Percentiles rank a stretch among this genome's conserved stretches.
Evolutionary conservation across 805 yeast species (phyloP).

Genomic region (Crinitomyces ghanaensis): DNA sequence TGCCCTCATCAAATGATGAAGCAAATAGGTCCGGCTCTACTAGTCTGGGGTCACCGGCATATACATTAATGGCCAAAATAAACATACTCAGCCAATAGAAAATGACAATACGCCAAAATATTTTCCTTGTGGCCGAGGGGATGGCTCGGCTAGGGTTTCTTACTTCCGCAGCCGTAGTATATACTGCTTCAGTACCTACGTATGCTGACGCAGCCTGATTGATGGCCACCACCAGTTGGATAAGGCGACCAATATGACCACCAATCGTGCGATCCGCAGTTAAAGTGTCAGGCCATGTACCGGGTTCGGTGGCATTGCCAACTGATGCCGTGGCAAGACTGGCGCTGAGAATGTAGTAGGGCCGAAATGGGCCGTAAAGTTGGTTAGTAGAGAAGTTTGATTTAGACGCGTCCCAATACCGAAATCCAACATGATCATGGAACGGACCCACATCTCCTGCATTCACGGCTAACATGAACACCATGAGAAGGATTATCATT

Average conservation of each 20-base stretch:
- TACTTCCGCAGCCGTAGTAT: conserved; percentile 81
- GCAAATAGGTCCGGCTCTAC: conserved; percentile 20
- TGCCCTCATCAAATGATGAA: background rate
- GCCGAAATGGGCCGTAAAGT: conserved; percentile 63
- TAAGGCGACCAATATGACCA: conserved; percentile 39
- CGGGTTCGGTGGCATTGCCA: background rate
- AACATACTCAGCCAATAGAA: conserved; percentile 59
- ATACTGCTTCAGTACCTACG: conserved; percentile 73
- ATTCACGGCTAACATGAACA: conserved; percentile 56
- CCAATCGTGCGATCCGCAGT: conserved; percentile 12
- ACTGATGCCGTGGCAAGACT: background rate
- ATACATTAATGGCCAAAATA: conserved; percentile 58
- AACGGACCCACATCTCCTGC: conserved; percentile 42
- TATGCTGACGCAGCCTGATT: conserved; percentile 63
- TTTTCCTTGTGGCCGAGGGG: conserved; percentile 66
- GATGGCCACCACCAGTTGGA: conserved; percentile 42
- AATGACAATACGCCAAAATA: conserved; percentile 57
- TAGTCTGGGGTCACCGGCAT: conserved; percentile 55
- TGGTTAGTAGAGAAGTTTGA: conserved; percentile 37
- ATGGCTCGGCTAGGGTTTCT: conserved; percentile 64
- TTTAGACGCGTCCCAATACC: conserved; percentile 50
- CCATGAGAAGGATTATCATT: conserved; percentile 36
- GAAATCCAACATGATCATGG: conserved; percentile 45
- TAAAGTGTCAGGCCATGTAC: conserved; percentile 42
- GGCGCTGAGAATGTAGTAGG: conserved; percentile 21